Conservation (phyloP, 352 stramenopile genomes). For the Phytopythium montanum region DNA sequence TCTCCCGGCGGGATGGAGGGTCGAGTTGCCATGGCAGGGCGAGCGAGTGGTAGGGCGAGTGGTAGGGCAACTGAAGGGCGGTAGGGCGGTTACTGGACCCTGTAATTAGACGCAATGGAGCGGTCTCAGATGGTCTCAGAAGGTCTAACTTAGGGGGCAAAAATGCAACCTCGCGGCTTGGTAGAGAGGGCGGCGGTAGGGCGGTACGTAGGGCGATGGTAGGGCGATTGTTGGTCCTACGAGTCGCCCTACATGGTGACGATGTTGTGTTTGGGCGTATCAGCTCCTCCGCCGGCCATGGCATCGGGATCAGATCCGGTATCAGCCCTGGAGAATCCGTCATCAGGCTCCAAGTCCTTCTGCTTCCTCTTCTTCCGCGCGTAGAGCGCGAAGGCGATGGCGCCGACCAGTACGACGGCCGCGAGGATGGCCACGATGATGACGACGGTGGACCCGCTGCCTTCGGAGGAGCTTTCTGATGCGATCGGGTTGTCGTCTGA, state of each 20-base stretch:
- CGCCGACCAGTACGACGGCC: conserved; percentile 56
- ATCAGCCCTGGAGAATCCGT: conserved; percentile 40
- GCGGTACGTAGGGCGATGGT: too few relatives aligned
- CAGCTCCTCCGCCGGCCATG: conserved; percentile 21
- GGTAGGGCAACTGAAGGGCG: too few relatives aligned
- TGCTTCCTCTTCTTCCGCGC: conserved; percentile 66
- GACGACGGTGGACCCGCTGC: conserved; percentile 51
- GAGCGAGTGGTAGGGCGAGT: too few relatives aligned
- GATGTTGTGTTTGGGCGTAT: conserved; percentile 75
- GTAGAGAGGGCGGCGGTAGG: too few relatives aligned
- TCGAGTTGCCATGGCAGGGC: too few relatives aligned
- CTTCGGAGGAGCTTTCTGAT: conserved; percentile 20
- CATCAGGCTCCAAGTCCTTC: conserved; percentile 44
- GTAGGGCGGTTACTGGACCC: too few relatives aligned
- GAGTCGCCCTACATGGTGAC: conserved; percentile 85
- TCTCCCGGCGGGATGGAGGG: conserved; percentile 7
- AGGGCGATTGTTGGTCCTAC: too few relatives aligned
- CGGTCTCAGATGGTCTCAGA: too few relatives aligned
- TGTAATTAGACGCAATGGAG: too few relatives aligned
- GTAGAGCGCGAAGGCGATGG: conserved; percentile 71
- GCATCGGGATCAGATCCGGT: conserved; percentile 23
- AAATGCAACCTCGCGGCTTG: too few relatives aligned
- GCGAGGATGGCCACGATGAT: conserved; percentile 67
- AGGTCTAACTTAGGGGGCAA: too few relatives aligned
- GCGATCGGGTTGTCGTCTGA: conserved; percentile 18